Percentiles rank a stretch among this genome's conserved stretches.
phyloP scores from a whole-genome alignment of 306 rosid species.

The Quercus berberidifolia region DNA sequence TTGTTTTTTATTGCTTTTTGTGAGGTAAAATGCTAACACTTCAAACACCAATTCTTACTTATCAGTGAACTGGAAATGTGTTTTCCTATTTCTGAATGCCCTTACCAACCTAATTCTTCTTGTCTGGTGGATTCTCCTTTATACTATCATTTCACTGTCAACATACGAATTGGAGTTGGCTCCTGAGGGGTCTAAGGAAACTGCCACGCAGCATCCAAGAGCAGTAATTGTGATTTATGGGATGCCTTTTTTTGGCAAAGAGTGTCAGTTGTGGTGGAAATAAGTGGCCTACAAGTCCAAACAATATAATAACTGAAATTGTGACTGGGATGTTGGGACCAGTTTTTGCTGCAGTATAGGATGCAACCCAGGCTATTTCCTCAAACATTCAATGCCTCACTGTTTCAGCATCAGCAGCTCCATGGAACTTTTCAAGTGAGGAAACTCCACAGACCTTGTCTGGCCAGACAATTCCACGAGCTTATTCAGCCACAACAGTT shows the following conservation, averaged over 20 bases:
- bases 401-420: constrained; percentile 13
- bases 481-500: constrained; percentile 18
- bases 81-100: background rate
- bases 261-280: constrained; percentile 15
- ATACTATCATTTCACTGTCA: constrained; percentile 22
- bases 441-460: constrained; percentile 19
- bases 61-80: background rate
- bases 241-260: constrained; percentile 38
- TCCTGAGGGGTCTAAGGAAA: constrained; percentile 38
- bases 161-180: constrained; percentile 72
- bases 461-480: constrained; percentile 9
- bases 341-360: constrained; percentile 33
- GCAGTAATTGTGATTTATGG: constrained; percentile 36
- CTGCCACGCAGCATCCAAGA: constrained; percentile 45
- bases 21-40: background rate
- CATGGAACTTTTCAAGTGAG: background rate
- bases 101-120: background rate
- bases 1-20: background rate
- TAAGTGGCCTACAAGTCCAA: background rate
- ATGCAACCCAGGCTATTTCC: constrained; percentile 38
- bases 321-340: constrained; percentile 37
- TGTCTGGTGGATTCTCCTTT: background rate
- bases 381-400: constrained; percentile 47
- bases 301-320: constrained; percentile 21
- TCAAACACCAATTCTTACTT: too few relatives aligned